phyloP scores from a whole-genome alignment of 768 basidiomycete genomes.

The Lactarius akahatsu region DNA sequence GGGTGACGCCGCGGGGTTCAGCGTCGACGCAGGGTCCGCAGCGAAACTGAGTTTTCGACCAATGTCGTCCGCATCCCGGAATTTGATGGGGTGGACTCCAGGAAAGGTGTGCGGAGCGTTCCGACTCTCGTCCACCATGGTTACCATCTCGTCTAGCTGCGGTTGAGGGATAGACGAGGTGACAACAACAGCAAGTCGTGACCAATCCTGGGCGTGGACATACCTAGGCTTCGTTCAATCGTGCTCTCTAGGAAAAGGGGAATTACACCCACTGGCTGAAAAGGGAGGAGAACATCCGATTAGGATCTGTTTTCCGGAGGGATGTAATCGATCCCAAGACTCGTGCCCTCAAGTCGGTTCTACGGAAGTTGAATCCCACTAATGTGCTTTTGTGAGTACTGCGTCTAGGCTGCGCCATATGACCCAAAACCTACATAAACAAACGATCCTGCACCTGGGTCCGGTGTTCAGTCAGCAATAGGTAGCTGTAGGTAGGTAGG shows the following conservation, averaged over 20 bases:
- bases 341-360: background rate
- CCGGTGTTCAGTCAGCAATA: background rate
- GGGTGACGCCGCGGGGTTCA: constrained; percentile 17
- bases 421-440: constrained; percentile 13
- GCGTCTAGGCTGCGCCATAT: background rate
- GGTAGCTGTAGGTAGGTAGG: background rate
- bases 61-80: constrained; percentile 16
- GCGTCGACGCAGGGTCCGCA: constrained; percentile 11
- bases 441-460: constrained; percentile 16
- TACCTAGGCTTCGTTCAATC: constrained; percentile 13
- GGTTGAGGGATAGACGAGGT: constrained; percentile 19
- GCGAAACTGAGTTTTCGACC: constrained; percentile 12
- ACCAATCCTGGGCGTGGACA: constrained; percentile 16
- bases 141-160: constrained; percentile 24
- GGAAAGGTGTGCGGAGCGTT: background rate
- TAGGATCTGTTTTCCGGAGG: constrained; percentile 13
- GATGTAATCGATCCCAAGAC: constrained; percentile 10
- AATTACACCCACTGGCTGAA: constrained; percentile 1
- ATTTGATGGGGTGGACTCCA: constrained; percentile 11
- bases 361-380: constrained; percentile 16
- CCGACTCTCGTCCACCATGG: constrained; percentile 7
- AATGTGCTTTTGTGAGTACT: background rate
- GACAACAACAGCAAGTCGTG: background rate
- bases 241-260: background rate
- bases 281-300: constrained; percentile 10